Conservation (phyloP, 345 rosid species). For the Eucalyptus erythrocorys region DNA sequence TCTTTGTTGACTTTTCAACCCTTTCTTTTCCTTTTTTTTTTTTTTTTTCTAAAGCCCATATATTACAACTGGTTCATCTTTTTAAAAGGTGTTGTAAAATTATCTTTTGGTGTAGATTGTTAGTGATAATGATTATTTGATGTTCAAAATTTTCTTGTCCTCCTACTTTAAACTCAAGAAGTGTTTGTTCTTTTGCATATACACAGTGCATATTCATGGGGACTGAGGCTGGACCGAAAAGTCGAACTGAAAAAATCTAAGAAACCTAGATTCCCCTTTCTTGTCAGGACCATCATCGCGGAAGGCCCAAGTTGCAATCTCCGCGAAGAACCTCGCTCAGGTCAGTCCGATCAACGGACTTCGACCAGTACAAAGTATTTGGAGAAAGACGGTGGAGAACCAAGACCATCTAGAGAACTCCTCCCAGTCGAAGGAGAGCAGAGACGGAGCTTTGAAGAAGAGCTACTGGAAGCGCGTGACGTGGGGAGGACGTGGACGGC, state of each 20-base stretch:
- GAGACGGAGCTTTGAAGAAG: slow-evolving; percentile 19
- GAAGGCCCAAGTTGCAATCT: neutral
- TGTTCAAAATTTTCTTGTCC: neutral
- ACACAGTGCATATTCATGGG: neutral
- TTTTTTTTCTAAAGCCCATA: too few relatives aligned
- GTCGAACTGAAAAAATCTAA: neutral
- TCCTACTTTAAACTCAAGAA: neutral
- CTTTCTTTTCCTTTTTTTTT: too few relatives aligned
- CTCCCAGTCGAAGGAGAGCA: slow-evolving; percentile 23
- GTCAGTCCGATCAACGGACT: slow-evolving; percentile 27
- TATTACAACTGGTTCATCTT: neutral
- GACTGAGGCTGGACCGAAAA: neutral
- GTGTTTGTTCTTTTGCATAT: neutral
- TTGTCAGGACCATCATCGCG: neutral
- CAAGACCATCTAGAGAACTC: slow-evolving; percentile 17
- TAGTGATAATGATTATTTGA: neutral
- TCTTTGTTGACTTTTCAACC: too few relatives aligned
- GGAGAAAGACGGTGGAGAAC: slow-evolving; percentile 63
- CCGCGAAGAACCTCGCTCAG: neutral
- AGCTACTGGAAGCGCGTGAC: slow-evolving; percentile 46
- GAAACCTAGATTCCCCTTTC: neutral
- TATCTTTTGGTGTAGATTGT: neutral
- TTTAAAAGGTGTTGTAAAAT: neutral
- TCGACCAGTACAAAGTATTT: slow-evolving; percentile 77
- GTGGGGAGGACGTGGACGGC: too few relatives aligned